phyloP scores from a whole-genome alignment of 2,329 filamentous ascomycete species.

The Lachnellula cervina region DNA sequence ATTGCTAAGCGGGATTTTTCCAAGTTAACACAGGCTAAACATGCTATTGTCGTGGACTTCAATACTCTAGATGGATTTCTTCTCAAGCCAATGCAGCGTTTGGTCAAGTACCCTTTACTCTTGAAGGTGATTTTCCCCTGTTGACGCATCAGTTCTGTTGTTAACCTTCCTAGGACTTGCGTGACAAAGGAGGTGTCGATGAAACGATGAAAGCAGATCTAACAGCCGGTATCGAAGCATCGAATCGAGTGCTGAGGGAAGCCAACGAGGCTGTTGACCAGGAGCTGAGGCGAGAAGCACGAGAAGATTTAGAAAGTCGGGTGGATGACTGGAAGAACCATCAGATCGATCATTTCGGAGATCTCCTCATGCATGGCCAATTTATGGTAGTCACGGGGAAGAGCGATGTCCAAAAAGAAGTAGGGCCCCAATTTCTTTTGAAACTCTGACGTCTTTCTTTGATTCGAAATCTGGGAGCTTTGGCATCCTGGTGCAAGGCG shows the following conservation, averaged over 20 bases:
- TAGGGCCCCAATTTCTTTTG: constrained; percentile 18
- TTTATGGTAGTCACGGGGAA: constrained; percentile 88
- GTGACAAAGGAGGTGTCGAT: constrained; percentile 75
- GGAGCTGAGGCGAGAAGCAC: constrained; percentile 76
- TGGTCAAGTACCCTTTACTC: constrained; percentile 90
- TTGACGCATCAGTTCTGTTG: not conserved
- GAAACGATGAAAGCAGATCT: constrained; percentile 69
- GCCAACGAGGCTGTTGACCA: constrained; percentile 90
- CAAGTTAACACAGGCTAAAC: constrained; percentile 72
- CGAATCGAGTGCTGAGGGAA: constrained; percentile 74
- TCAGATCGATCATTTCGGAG: constrained; percentile 84
- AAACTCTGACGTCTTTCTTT: constrained; percentile 14
- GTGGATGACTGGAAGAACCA: constrained; percentile 98
- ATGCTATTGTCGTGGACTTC: constrained; percentile 77
- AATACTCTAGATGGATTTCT: constrained; percentile 88
- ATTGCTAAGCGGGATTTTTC: constrained; percentile 82
- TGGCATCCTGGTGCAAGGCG: constrained; percentile 20
- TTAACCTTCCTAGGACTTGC: constrained; percentile 60
- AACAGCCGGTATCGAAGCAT: constrained; percentile 69
- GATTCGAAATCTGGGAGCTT: constrained; percentile 2
- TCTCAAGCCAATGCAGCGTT: constrained; percentile 90
- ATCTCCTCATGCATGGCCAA: constrained; percentile 79
- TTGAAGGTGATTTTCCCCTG: constrained; percentile 56
- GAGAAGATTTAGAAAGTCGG: constrained; percentile 72
- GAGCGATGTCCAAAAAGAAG: constrained; percentile 84